Base-by-base conservation (phyloP, 1,284 basidiomycete species). In the Leccinum variabile region DNA sequence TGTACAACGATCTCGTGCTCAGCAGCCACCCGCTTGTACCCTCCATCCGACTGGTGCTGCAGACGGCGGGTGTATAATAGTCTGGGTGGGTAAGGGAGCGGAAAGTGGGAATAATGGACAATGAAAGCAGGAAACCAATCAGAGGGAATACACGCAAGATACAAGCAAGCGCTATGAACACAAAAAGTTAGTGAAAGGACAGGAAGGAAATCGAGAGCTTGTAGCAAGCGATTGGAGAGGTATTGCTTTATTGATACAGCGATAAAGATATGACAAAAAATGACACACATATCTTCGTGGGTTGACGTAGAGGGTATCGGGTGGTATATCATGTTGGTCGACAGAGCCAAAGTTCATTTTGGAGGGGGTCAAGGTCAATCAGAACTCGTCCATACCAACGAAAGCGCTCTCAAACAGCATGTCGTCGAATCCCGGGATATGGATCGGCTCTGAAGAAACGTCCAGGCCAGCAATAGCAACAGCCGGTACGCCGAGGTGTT, bases 201-300 rank as follows among this genome's bases (percentile, higher is more conserved):
- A 3, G 52, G 28, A 32, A 13, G 50, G 11, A 53, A 30, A 53
- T 53, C 28, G 16, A n/a, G 50, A n/a, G 41, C n/a, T 3, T 28
- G 28, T 16, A 57, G 30, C 13, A 11, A 11, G 30, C 28, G 44
- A 25, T n/a, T 8, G 61, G 30, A 3, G 3, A 28, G 28, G 16
- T 11, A 13, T 32, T 39, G 8, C 18, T 56, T 54, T 67, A 65
- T 7, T 35, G 64, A 65, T 67, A 67, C 64, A 65, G 30, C 22
- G 22, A 57, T 59, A 37, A 33, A 55, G 9, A 30, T 16, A 30
- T 10, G 28, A 4, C 7, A 54, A 8, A 65, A 7, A 14, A 41
- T 16, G n/a, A 37, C 25, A 1, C 30, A 33, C 54, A 28, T 50
- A 35, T 41, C 10, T 41, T 37, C 28, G 61, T 28, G 28, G 28